phyloP scores from a whole-genome alignment of 768 basidiomycete genomes.

The Cantharellus anzutake region DNA sequence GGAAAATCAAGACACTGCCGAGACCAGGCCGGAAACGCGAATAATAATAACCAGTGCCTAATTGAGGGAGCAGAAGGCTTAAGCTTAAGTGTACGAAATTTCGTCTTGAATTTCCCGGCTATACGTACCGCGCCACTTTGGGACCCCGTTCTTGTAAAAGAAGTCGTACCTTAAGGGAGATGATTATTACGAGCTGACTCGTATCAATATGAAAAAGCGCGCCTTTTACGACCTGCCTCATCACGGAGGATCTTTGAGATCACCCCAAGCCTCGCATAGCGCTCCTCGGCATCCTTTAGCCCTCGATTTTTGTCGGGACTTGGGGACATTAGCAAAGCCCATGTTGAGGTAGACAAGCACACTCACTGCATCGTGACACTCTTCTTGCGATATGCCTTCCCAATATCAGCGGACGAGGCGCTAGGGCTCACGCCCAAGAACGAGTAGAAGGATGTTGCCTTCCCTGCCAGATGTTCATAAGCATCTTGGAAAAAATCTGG shows the following conservation, averaged over 20 bases:
- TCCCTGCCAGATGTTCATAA: conserved; percentile 26
- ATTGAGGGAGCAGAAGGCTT: not conserved
- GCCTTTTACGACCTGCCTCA: conserved; percentile 58
- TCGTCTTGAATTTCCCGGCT: not conserved
- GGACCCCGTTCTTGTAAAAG: conserved; percentile 96
- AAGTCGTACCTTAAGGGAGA: conserved; percentile 23
- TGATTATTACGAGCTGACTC: conserved; percentile 15
- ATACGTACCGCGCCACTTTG: conserved; percentile 60
- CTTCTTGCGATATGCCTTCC: conserved; percentile 80
- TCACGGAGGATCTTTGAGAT: conserved; percentile 67
- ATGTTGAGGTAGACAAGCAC: not conserved
- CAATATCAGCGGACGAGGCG: conserved; percentile 58
- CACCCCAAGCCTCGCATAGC: conserved; percentile 82
- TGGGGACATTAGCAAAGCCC: not conserved
- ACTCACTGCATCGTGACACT: conserved; percentile 80
- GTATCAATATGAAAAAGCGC: conserved; percentile 17
- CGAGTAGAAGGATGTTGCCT: conserved; percentile 89
- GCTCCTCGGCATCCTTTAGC: conserved; percentile 62
- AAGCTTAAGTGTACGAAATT: not conserved
- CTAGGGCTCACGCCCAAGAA: conserved; percentile 67
- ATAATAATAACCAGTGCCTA: conserved; percentile 84
- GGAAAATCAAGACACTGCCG: conserved; percentile 58
- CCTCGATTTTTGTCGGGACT: conserved; percentile 95
- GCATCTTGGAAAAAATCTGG: not conserved
- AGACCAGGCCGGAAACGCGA: conserved; percentile 89